Base-by-base conservation (phyloP, 805 yeast genomes). In the Saccharomycopsis amapae region DNA sequence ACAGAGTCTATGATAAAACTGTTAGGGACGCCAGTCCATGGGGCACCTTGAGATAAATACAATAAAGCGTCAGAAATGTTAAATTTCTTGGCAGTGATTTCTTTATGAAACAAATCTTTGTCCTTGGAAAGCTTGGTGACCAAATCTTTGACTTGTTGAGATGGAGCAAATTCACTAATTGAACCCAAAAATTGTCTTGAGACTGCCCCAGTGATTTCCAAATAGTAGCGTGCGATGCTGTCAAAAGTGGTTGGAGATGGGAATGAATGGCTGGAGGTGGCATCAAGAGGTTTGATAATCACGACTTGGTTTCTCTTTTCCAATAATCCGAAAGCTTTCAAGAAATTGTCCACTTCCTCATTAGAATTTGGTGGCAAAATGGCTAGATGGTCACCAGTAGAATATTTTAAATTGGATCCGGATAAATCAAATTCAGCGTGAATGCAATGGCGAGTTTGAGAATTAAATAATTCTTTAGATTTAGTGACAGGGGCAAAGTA, bases 311-410 rank as follows among this genome's bases (percentile, higher is more conserved):
- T 71, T 48, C 70, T 68, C 56, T 75, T 76, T 26, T 61, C 69
- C 12, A 63, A 56, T 48, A 89, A 70, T 28, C 76, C 81, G 45
- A 90, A 77, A 4, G 84, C 79, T 38, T 65, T 55, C 49, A 83
- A 66, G 55, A 93, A 83, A 36, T 71, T 68, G n/a, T 67, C 71
- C 28, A 88, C 81, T 56, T 84, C 78, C 61, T 80, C 86, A 58
- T 81, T 71, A 1, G 95, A 70, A 64, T 90, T 90, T 20, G 93
- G 85, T 30, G 97, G 93, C 94, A 96, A 86, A 47, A 93, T 69
- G 13, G 96, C 97, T 52, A 93, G 66, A 65, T 90, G 97, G 62
- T 90, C 98, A 63, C 98, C 98, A 3, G 98, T 90, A 40, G 90
- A 71, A 65, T 90, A 90, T 56, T 81, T 79, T 58, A 93, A 69